A percentile compares a stretch with the other conserved stretches of the same genome.
These are phyloP conservation scores for Paramecium sonneborni DNA, from an alignment of 73 alveolate species.

Conservation along the genomic window DNA sequence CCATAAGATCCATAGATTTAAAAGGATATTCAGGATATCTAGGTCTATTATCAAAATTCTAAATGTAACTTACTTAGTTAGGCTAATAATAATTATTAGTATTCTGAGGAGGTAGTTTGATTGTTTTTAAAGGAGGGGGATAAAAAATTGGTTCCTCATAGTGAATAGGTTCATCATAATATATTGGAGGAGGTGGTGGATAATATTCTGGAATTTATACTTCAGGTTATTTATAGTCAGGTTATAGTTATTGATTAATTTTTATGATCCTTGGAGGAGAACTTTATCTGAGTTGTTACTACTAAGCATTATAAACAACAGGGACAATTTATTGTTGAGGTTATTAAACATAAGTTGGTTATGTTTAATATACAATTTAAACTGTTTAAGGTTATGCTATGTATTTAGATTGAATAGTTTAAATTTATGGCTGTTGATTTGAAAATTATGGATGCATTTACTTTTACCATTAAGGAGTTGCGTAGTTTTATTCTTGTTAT, in stretches of 20 bases:
- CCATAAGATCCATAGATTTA: not conserved
- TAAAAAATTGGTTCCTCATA: not conserved
- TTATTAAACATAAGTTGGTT: not conserved
- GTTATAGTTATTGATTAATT: not conserved
- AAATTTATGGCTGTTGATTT: conserved; percentile 6
- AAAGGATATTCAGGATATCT: not conserved
- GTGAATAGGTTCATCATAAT: not conserved
- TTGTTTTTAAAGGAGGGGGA: not conserved
- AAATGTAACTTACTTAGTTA: not conserved
- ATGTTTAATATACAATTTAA: not conserved
- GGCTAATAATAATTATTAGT: not conserved
- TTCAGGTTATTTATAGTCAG: not conserved
- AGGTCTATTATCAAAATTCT: not conserved
- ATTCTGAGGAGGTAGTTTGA: not conserved
- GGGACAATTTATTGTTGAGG: not conserved
- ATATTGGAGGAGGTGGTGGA: not conserved
- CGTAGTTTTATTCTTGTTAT: not conserved
- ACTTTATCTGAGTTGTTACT: not conserved
- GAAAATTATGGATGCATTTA: not conserved
- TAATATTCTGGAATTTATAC: not conserved
- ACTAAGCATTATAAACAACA: not conserved
- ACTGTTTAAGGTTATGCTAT: not conserved
- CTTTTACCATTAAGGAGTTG: conserved; percentile 12
- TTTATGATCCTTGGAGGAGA: not conserved
- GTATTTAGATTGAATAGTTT: not conserved